These are phyloP conservation scores for Cicer pinnatifidum DNA, from an alignment of 306 rosid species.

Conservation along the genomic window DNA sequence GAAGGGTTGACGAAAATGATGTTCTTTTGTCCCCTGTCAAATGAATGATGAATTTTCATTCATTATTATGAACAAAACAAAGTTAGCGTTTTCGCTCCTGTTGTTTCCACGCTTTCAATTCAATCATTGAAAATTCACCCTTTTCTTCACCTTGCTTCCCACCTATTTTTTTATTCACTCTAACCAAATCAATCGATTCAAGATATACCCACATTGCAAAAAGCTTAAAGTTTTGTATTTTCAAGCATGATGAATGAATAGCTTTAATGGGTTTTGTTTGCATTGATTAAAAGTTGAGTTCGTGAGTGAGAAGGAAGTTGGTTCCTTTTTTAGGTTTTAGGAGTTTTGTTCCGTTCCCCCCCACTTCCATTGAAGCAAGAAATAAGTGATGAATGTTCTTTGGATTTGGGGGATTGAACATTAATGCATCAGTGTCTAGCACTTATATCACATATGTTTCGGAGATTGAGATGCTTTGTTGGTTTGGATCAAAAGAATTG, in stretches of 20 bases:
- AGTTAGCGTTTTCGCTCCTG: conserved; percentile 34
- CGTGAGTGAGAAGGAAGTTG: conserved; percentile 44
- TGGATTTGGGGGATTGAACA: conserved; percentile 41
- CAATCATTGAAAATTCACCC: conserved; percentile 15
- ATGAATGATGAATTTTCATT: conserved; percentile 35
- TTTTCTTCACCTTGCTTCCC: conserved; percentile 17
- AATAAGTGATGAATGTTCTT: conserved; percentile 52
- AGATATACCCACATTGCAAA: conserved; percentile 43
- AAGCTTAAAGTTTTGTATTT: conserved; percentile 28
- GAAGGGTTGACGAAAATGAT: conserved; percentile 45
- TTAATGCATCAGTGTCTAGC: conserved; percentile 33
- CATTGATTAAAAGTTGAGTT: conserved; percentile 40
- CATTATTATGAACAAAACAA: conserved; percentile 40
- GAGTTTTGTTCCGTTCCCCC: conserved; percentile 40
- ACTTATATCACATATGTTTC: conserved; percentile 65
- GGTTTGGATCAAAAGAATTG: conserved; percentile 65
- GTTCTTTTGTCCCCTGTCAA: conserved; percentile 21
- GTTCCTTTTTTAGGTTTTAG: conserved; percentile 43
- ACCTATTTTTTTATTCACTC: conserved; percentile 16
- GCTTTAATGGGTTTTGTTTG: conserved; percentile 45
- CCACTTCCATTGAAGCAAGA: conserved; percentile 34
- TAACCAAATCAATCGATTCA: conserved; percentile 41
- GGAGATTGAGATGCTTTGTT: conserved; percentile 71
- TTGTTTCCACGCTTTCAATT: conserved; percentile 41
- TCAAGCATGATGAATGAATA: conserved; percentile 1